These are phyloP conservation scores for Fusarium haematococcum DNA, from an alignment of 2,329 filamentous ascomycete genomes.

Conservation along the genomic window DNA sequence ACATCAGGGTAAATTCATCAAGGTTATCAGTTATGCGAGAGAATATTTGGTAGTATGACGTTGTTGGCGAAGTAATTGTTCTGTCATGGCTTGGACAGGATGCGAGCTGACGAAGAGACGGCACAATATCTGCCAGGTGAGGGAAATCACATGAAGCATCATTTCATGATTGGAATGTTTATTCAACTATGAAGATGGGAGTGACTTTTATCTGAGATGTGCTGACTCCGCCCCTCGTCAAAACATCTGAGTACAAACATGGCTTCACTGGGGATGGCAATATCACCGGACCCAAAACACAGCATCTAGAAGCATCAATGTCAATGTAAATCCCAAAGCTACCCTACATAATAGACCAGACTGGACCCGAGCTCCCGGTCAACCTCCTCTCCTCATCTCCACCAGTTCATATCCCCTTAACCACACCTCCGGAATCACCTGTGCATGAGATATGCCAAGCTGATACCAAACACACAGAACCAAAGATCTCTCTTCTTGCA, in stretches of 20 bases:
- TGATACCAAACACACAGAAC: background rate
- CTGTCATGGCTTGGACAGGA: background rate
- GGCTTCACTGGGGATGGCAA: background rate
- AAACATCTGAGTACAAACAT: background rate
- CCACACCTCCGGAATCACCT: background rate
- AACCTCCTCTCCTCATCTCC: background rate
- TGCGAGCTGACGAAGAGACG: background rate
- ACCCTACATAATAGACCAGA: background rate
- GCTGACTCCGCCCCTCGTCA: background rate
- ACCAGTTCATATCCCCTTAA: background rate
- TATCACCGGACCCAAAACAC: background rate
- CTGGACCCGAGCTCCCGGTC: background rate
- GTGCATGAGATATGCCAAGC: background rate
- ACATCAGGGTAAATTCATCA: conserved; percentile 1
- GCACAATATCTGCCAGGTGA: background rate
- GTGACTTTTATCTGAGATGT: background rate
- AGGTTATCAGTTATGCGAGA: background rate
- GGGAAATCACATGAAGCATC: background rate
- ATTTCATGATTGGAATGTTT: background rate
- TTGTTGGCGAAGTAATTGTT: background rate
- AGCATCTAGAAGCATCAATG: background rate
- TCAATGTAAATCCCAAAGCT: background rate
- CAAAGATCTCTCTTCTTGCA: background rate
- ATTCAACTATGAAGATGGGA: background rate
- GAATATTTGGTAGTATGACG: background rate